Base-by-base conservation (phyloP, 1,284 basidiomycete genomes). In the Flammula alnicola region DNA sequence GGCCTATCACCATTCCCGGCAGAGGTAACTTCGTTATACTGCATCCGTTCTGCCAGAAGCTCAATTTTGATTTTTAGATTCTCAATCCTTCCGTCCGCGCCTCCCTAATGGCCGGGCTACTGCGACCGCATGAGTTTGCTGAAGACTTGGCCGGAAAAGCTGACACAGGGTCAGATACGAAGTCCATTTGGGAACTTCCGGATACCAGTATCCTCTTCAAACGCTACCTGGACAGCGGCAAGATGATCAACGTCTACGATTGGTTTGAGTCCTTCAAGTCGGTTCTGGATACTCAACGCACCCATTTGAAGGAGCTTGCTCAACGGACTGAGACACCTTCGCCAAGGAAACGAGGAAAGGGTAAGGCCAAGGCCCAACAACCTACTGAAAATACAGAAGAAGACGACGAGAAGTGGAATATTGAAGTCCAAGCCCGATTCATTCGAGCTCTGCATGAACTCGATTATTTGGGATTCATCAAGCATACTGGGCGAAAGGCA, bases 231-330 rank as follows among this genome's bases (percentile, higher is more conserved):
- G 85, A 91, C 56, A 86, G 86, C 38, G 88, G 88, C 36, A 82
- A 78, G 65, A 80, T 87, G 78, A 79, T 92, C 66, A 92, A 92
- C 60, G 77, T 89, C 1, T 89, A 86, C 61, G 89, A 92, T 65
- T 91, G 88, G 88, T 91, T 82, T 61, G 81, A 86, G 56, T 77
- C 84, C 11, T 92, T 91, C 63, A 74, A 77, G 27, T 67, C 73
- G 22, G 83, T 79, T 30, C 64, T 89, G 43, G 84, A 88, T 58
- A 68, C 66, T 3, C 86, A 86, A 64, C 65, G 72, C 20, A 54
- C 62, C 41, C 59, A 64, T 25, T 19, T 49, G 20, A 44, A 53
- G 27, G 47, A 46, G 16, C 32, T 10, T 7, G 47, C 38, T n/a
- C 16, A 49, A 36, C 30, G 36, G 16, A 42, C 30, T 9, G 35